Base-by-base conservation (phyloP, 2,329 filamentous ascomycete species). In the Neopestalotiopsis sp. region DNA sequence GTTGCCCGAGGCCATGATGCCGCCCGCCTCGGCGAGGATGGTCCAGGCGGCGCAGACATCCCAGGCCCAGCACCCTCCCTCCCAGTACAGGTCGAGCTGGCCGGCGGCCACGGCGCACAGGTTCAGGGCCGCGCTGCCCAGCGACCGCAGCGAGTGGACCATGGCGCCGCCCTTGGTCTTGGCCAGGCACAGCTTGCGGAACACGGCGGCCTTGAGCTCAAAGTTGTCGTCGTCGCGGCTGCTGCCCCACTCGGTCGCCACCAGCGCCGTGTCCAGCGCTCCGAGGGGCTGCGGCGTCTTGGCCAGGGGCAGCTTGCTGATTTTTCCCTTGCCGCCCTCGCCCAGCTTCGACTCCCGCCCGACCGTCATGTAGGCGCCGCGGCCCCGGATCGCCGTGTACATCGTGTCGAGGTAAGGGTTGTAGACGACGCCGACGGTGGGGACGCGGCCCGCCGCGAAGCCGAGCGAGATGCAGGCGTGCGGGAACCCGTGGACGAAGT, bases 21-120 rank as follows among this genome's bases (percentile, higher is more conserved):
- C 93, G 0, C 93, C 93, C 0, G 92, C 91, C 82, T 95, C 93
- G 38, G 83, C 82, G 32, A 95, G 81, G 70, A 95, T 91, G 69
- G 91, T 89, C 93, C 92, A 95, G 0, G 90, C 93, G 5, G 93
- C 93, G 76, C 91, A 93, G 2, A 95, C 93, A 78, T 95, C 93
- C 93, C 93, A 95, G 1, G 92, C 92, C 88, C 92, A 95, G 79
- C 92, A 94, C 0, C 93, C 93, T 49, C 91, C 92, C 81, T 95
- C 93, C 93, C 93, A 95, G 78, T 94, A 95, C 28, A 89, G 75
- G 77, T 95, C 93, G 32, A 94, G 74, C 78, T 90, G 86, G 0
- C 93, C 93, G 10, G 89, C 87, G 2, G 93, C 93, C 3, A 94
- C 90, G 53, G 86, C 87, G 68, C 91, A 93, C 20, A 95, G 79